Evolutionary conservation across 768 basidiomycete genomes (phyloP).

Genomic region (Phallus indusiatus): DNA sequence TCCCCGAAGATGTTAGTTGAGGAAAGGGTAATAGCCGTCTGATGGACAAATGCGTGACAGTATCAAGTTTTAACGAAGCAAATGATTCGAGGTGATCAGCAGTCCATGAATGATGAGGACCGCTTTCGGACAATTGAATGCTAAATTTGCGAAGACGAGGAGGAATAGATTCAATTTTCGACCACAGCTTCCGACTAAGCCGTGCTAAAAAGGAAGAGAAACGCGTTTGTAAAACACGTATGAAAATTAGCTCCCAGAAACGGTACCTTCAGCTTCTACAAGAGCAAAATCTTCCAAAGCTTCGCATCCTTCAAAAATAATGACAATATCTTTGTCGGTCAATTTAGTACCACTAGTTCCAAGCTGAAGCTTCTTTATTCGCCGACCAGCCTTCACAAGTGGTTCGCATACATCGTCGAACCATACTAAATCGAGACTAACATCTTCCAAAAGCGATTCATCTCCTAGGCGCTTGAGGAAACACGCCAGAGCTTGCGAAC

Average conservation of each 20-base stretch:
- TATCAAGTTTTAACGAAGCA: conserved; percentile 20
- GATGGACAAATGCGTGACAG: conserved; percentile 20
- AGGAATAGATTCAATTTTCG: conserved; percentile 21
- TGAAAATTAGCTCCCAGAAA: not conserved
- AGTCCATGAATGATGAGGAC: conserved; percentile 31
- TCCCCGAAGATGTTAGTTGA: conserved; percentile 13
- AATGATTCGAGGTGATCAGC: conserved; percentile 30
- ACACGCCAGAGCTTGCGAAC: conserved; percentile 22
- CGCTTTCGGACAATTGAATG: conserved; percentile 23
- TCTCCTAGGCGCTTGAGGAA: conserved; percentile 21
- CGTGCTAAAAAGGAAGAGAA: conserved; percentile 24
- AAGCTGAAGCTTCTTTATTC: conserved; percentile 22
- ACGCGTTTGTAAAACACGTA: not conserved
- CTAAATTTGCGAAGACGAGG: conserved; percentile 19
- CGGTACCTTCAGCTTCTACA: conserved; percentile 29
- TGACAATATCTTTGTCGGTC: conserved; percentile 25
- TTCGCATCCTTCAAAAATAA: conserved; percentile 27
- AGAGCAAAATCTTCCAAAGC: conserved; percentile 23
- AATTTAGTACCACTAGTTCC: conserved; percentile 30
- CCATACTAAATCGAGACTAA: conserved; percentile 30
- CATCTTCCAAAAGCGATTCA: conserved; percentile 22
- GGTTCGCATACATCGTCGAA: conserved; percentile 29
- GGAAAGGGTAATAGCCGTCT: conserved; percentile 19
- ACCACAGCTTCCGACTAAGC: conserved; percentile 27
- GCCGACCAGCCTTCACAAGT: conserved; percentile 23